phyloP scores from a whole-genome alignment of 1,139 yeast species.

The Yamadazyma jaroonii region DNA sequence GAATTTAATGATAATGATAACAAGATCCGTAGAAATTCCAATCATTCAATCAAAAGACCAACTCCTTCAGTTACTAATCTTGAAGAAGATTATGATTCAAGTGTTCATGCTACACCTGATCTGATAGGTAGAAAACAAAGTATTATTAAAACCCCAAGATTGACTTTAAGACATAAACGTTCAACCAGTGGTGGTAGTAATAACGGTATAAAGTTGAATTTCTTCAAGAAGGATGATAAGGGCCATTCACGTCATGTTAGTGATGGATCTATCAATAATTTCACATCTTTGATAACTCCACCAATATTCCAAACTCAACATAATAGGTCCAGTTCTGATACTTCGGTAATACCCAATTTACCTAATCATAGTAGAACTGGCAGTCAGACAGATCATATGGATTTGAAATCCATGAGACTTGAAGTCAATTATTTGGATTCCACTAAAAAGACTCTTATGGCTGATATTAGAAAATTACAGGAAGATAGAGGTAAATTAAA shows the following conservation, averaged over 20 bases:
- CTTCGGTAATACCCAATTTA: conserved; percentile 5
- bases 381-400: conserved; percentile 16
- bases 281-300: conserved; percentile 30
- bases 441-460: conserved; percentile 22
- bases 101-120: conserved; percentile 4
- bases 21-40: conserved; percentile 7
- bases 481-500: conserved; percentile 27
- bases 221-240: conserved; percentile 29
- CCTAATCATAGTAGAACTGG: background rate
- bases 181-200: conserved; percentile 35
- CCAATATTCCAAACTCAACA: conserved; percentile 42
- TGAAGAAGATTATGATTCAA: conserved; percentile 19
- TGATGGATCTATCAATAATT: conserved; percentile 31
- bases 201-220: conserved; percentile 27
- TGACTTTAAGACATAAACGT: conserved; percentile 40
- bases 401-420: conserved; percentile 32
- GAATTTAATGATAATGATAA: conserved; percentile 20
- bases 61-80: conserved; percentile 42
- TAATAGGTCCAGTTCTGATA: conserved; percentile 39
- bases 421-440: conserved; percentile 43
- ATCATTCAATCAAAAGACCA: conserved; percentile 11
- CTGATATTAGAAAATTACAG: conserved; percentile 29
- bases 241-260: conserved; percentile 41
- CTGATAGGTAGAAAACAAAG: conserved; percentile 24
- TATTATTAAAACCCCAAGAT: conserved; percentile 29